A percentile compares a stretch with the other conserved stretches of the same genome.
These are phyloP conservation scores for Acanthamoeba royreba DNA, from an alignment of 208 protist species.

Conservation along the genomic window DNA sequence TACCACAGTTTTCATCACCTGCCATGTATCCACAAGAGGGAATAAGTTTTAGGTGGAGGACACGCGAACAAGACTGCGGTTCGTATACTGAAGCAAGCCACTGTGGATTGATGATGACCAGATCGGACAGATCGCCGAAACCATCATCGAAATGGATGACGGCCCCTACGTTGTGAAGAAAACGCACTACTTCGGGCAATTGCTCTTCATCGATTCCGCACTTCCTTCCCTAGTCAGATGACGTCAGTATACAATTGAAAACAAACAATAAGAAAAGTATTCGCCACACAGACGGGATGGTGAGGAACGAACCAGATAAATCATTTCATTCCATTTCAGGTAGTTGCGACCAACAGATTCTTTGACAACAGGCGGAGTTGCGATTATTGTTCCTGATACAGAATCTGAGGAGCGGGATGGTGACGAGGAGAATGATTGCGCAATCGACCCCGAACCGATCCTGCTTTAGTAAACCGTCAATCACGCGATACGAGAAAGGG, in stretches of 20 bases:
- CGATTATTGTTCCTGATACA: too few species aligned
- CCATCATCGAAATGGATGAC: background rate
- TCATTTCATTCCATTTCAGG: background rate
- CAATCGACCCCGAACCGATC: too few species aligned
- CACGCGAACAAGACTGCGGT: background rate
- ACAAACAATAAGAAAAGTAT: background rate
- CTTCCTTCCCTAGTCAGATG: background rate
- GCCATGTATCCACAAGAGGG: background rate
- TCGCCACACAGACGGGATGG: background rate
- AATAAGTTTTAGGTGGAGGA: background rate
- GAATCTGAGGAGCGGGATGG: too few species aligned
- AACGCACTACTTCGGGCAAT: background rate
- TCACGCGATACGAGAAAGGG: too few species aligned
- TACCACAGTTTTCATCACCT: background rate
- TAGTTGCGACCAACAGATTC: background rate
- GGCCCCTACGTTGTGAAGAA: constrained; percentile 4
- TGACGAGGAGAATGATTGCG: too few species aligned
- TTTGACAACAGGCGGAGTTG: too few species aligned
- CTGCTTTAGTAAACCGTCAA: too few species aligned
- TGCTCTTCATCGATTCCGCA: background rate
- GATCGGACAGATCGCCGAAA: background rate
- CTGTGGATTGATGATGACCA: constrained; percentile 23
- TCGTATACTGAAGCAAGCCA: background rate
- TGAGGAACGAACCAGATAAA: background rate
- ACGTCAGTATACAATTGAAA: background rate